Evolutionary conservation across 345 rosid genomes (phyloP), one percentile per base, ranked within the genome.

Genomic region (Eucalyptus pauciflora): DNA sequence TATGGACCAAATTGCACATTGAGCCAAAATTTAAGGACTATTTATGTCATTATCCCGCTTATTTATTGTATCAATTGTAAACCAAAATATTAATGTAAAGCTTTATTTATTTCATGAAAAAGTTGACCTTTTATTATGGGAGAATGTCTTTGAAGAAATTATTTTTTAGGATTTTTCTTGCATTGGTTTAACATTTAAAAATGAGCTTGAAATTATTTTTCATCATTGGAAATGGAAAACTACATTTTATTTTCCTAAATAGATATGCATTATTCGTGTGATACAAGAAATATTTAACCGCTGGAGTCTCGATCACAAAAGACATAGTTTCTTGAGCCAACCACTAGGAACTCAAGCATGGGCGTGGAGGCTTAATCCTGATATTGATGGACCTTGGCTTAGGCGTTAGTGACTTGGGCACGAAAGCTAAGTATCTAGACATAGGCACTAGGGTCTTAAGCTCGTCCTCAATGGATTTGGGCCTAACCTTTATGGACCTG

Each of bases 381-480:
- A 17, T 20, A 18, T 71, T 33, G 13, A 71, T 33, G 45, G 81
- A 71, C 4, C 7, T 5, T 17, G 7, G 25, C 25, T 13, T 10
- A 33, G 13, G 80, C 4, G 0, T 8, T 37, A 18, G 7, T 33
- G 13, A 33, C 1, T 69, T 17, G 25, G 80, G 10, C 24, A 10
- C 0, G 0, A 2, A 5, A 17, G 7, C 8, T 10, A 13, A 16
- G 69, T 3, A 60, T 58, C 3, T 13, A 12, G 3, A 2, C 3
- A 10, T 24, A 56, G 29, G 29, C 29, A 22, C 13, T 0, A 0
- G 0, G 31, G 17, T 62, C 69, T 62, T 62, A 3, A 6, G 69
- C 4, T 1, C 0, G 0, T 2, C 31, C 31, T 62, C 0, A 4
- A 60, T 27, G 4, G 31, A 27, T 27, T 27, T 27, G 7, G 31